Base-by-base conservation (phyloP, 208 protist species). In the Leishmania tropica region DNA sequence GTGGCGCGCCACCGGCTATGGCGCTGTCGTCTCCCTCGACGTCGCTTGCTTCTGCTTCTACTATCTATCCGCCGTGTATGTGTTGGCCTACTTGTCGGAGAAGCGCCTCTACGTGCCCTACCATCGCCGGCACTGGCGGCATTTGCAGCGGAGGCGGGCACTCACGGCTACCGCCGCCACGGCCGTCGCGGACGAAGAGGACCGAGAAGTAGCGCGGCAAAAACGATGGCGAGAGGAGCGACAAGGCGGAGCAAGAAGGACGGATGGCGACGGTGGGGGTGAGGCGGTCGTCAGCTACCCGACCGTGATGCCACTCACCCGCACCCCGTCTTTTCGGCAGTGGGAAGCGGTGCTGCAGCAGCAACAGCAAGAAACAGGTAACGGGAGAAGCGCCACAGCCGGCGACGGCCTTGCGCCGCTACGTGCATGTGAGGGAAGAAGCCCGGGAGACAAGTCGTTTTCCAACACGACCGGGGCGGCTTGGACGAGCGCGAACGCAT, bases 81-180 rank as follows among this genome's bases (percentile, higher is more conserved):
- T 86, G 11, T 35, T 90, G 1, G 88, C 73, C 47, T 92, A 85
- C 78, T 37, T 91, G 3, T 86, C 85, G 0, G 87, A 92, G 53
- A 90, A 89, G 79, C 87, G 87, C 48, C 81, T 91, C 1, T 92
- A 94, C 78, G 75, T 88, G 15, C 86, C 86, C 2, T 88, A 87
- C 72, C 83, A 92, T 62, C 76, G 77, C 19, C 78, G 78, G 4
- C 83, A 74, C n/a, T 86, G 83, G 83, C 83, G 83, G 0, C 86
- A 89, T 53, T 45, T 75, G 75, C 78, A 83, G 75, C 5, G 13
- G 35, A 58, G 72, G 67, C 83, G 83, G 0, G 72, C 78, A 35
- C 5, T 58, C 40, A 53, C 42, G 1, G 58, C 78, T 1, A 42
- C 78, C 13, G 65, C 72, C 24, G 78, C 78, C 51, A 56, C 71